Evolutionary conservation across 768 basidiomycete species (phyloP).

Genomic region (Russula sp.): DNA sequence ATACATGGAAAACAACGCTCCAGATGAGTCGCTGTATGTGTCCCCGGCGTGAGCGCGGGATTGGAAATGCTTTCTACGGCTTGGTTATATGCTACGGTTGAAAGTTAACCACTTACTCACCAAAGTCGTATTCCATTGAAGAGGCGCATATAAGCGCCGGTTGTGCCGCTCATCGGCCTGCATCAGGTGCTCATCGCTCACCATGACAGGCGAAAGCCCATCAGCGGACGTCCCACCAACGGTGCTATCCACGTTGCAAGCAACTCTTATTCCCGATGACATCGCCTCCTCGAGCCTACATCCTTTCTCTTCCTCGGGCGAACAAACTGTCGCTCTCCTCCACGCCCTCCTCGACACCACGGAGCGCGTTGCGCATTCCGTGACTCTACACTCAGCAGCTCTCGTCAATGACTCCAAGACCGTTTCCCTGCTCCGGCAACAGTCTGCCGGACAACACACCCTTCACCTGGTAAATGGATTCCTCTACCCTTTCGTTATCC

Average conservation of each 20-base stretch:
- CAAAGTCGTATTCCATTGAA: background rate
- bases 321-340: slow-evolving; percentile 21
- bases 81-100: background rate
- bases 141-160: background rate
- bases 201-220: slow-evolving; percentile 15
- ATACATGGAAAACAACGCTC: background rate
- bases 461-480: slow-evolving; percentile 22
- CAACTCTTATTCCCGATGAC: background rate
- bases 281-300: slow-evolving; percentile 1
- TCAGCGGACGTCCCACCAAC: slow-evolving; percentile 15
- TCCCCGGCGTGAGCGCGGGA: background rate
- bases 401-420: slow-evolving; percentile 26
- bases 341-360: slow-evolving; percentile 22
- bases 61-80: background rate
- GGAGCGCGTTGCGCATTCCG: slow-evolving; percentile 13
- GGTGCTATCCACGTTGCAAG: slow-evolving; percentile 21
- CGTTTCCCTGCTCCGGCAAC: slow-evolving; percentile 26
- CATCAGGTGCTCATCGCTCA: no score
- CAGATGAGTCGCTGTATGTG: background rate
- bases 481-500: background rate
- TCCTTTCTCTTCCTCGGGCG: slow-evolving; percentile 19
- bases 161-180: background rate
- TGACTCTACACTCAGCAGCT: slow-evolving; percentile 19
- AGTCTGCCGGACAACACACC: slow-evolving; percentile 20
- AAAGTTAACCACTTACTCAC: background rate